A percentile compares a stretch with the other conserved stretches of the same genome.
These are phyloP conservation scores for Emydomyces testavorans DNA, from an alignment of 2,329 filamentous ascomycete species.

Conservation along the genomic window DNA sequence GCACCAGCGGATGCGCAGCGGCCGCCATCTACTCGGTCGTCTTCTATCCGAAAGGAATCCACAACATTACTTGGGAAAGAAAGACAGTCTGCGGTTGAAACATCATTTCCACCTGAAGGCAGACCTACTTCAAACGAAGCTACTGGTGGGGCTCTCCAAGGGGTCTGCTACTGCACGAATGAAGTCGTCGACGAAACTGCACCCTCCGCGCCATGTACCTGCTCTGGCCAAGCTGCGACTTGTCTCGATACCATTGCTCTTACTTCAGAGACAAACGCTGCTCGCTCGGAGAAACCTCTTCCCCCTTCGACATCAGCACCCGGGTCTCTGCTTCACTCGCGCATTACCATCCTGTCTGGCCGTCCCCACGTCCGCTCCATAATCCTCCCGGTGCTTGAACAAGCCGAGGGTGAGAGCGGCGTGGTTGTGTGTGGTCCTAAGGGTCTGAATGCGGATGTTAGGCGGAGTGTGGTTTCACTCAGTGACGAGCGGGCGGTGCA, in stretches of 20 bases:
- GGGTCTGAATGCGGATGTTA: slow-evolving; percentile 45
- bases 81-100: background rate
- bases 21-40: background rate
- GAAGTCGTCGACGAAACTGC: slow-evolving; percentile 38
- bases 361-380: slow-evolving; percentile 43
- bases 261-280: slow-evolving; percentile 3
- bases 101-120: background rate
- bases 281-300: slow-evolving; percentile 9
- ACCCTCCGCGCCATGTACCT: slow-evolving; percentile 30
- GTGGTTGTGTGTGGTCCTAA: slow-evolving; percentile 52
- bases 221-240: slow-evolving; percentile 22
- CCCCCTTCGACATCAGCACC: slow-evolving; percentile 15
- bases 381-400: slow-evolving; percentile 46
- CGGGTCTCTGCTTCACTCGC: slow-evolving; percentile 19
- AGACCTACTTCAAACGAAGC: background rate
- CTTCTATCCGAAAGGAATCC: background rate
- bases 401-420: slow-evolving; percentile 50
- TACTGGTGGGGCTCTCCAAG: slow-evolving; percentile 20
- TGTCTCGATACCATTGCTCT: background rate
- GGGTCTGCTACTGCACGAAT: slow-evolving; percentile 41
- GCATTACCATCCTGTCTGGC: slow-evolving; percentile 35
- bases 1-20: background rate
- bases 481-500: slow-evolving; percentile 56
- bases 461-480: slow-evolving; percentile 44
- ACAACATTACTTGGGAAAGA: background rate